Evolutionary conservation across 108 stramenopile species (phyloP), one percentile per base, ranked within the genome.

Genomic region (Nitzschia sp.): DNA sequence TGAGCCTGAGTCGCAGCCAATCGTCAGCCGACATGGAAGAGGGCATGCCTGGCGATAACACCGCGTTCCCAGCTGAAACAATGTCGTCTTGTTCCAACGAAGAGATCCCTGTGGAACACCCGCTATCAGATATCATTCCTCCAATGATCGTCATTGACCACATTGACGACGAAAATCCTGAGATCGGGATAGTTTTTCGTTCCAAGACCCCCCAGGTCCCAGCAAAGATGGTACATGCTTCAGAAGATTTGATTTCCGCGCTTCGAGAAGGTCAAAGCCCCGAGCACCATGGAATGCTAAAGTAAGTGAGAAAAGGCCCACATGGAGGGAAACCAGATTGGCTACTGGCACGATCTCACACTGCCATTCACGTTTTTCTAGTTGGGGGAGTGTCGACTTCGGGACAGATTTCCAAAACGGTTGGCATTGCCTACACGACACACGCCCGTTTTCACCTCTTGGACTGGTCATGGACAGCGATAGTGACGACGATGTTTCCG

Each of bases 81-180:
- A 21, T n/a, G 48, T 50, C 48, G 48, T 19, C 4, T 21, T 4
- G 19, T n/a, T 50, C 19, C 4, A 22, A 4, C 13, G 48, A 50
- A 4, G 48, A 50, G 5, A n/a, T 21, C 13, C 16, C 5, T 5
- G 4, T 11, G 8, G 64, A 52, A n/a, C 34, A 44, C 23, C 69
- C 79, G 1, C 50, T 74, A 17, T 30, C 69, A 0, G 55, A 63
- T 22, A 35, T 79, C 28, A 56, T 84, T 53, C 83, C 83, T 53
- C 75, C 83, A 30, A 84, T 84, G 83, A 77, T 84, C 45, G 65
- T 84, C 3, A 63, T 77, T 53, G 76, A 84, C 25, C 46, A 82
- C 41, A 84, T 79, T 38, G 78, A 79, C 38, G 68, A 63, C 27
- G 56, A 58, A 58, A 27, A 32, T 58, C 13, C 38, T 6, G 38